Evolutionary conservation across 768 basidiomycete species (phyloP), one percentile per base, ranked within the genome.

Genomic region (Suillus paluster): DNA sequence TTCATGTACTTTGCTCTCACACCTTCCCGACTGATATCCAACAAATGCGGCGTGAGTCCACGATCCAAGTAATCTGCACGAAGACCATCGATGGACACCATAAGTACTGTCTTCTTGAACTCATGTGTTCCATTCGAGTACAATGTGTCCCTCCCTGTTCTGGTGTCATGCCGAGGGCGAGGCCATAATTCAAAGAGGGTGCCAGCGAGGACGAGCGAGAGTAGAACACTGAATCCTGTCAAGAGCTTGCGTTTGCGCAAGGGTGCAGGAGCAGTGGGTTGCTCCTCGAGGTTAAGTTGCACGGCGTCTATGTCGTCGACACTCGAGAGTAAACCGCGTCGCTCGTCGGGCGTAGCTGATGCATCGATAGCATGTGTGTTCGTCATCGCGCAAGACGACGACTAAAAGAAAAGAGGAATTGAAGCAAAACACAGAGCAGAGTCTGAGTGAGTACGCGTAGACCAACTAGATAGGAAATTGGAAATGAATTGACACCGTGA

Each of bases 11-110:
- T 93, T 3, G 95, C 94, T 38, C 92, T 83, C n/a, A 96, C 68
- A 1, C 95, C 95, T 70, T 89, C 82, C 76, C 89, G 85, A 70
- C 91, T 91, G 62, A 95, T 89, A 61, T 86, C 85, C 48, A 94
- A 78, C 14, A 96, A 75, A 72, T 96, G 89, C 1, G 94, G 94
- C 1, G 94, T 95, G 45, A 95, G 72, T 0, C 91, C 92, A 54
- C 92, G 83, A 71, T 95, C 92, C 27, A 97, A 81, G 70, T 96
- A 96, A 71, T 92, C 92, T 39, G 94, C 92, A 58, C 91, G 81
- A 38, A 96, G 76, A 0, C 94, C 94, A 69, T 96, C 95, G 39
- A 96, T 92, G 33, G 93, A 95, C 4, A 96, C 86, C 59, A 96
- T 83, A 21, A 96, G 71, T 9, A 94, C 91, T 0, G 92, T 95